Evolutionary conservation across 169 alveolate species (phyloP).

Genomic region (Eimeria necatrix): DNA sequence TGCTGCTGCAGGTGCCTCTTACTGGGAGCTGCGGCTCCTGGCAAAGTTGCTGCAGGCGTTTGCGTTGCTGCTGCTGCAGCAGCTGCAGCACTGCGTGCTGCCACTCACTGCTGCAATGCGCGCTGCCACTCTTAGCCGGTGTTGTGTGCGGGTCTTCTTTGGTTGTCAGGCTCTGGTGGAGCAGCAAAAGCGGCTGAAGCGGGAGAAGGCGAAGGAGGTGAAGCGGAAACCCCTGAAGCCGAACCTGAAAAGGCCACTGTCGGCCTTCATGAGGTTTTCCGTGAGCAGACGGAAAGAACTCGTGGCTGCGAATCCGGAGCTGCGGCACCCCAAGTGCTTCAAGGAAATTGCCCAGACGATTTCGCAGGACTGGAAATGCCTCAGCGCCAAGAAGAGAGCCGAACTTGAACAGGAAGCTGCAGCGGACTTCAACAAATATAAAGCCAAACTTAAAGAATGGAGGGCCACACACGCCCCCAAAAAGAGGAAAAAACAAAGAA

Average conservation of each 20-base stretch:
- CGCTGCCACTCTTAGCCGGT: not conserved
- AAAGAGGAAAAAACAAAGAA: not conserved
- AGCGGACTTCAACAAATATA: not conserved
- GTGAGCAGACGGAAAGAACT: not conserved
- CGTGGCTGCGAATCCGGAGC: not conserved
- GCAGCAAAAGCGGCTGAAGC: not conserved
- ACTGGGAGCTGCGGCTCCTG: not conserved
- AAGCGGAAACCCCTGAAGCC: not conserved
- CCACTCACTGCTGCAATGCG: not conserved
- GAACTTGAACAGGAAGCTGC: not conserved
- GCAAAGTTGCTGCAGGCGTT: too few species aligned
- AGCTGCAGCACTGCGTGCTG: not conserved
- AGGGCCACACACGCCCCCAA: not conserved
- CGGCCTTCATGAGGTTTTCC: conserved; percentile 25
- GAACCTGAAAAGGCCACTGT: conserved; percentile 20
- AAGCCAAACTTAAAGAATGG: not conserved
- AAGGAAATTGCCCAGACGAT: not conserved
- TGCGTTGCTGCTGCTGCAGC: not conserved
- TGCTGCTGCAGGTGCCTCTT: not conserved
- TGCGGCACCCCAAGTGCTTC: conserved; percentile 10
- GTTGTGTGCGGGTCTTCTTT: not conserved
- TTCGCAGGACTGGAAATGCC: not conserved
- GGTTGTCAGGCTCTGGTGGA: not conserved
- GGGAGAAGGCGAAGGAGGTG: not conserved
- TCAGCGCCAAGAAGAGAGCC: not conserved